Percentiles rank a stretch among this genome's conserved stretches.
These are phyloP conservation scores for Cutaneotrichosporon cavernicola DNA, from an alignment of 1,284 basidiomycete genomes.

Conservation along the genomic window DNA sequence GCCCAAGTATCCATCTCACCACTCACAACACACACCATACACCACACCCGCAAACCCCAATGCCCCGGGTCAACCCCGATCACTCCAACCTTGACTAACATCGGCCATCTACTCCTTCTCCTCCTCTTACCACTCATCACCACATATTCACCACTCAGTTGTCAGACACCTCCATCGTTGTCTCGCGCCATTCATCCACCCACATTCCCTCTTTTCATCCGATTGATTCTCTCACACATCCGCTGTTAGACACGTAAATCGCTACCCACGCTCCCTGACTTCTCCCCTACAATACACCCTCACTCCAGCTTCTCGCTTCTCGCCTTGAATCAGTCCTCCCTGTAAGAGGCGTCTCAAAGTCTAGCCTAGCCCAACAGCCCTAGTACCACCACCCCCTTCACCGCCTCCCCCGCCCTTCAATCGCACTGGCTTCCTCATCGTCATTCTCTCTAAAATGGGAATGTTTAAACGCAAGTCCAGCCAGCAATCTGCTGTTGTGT, in stretches of 20 bases:
- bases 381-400: not conserved
- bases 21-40: not conserved
- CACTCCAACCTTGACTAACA: no score
- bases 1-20: no score
- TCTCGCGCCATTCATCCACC: not conserved
- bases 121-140: not conserved
- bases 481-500: constrained; percentile 4
- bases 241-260: not conserved
- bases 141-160: not conserved
- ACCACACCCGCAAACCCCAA: not conserved
- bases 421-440: not conserved
- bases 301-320: not conserved
- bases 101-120: not conserved
- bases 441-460: not conserved
- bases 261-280: no score
- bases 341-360: not conserved
- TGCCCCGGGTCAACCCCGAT: not conserved
- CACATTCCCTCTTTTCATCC: not conserved
- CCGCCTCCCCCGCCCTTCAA: not conserved
- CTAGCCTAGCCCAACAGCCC: not conserved
- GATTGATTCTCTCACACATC: not conserved
- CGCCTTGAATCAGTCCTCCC: no score
- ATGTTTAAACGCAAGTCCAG: constrained; percentile 26
- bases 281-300: not conserved
- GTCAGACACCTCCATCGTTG: not conserved